phyloP scores from a whole-genome alignment of 495 filamentous ascomycete genomes.

The Podospora didyma region DNA sequence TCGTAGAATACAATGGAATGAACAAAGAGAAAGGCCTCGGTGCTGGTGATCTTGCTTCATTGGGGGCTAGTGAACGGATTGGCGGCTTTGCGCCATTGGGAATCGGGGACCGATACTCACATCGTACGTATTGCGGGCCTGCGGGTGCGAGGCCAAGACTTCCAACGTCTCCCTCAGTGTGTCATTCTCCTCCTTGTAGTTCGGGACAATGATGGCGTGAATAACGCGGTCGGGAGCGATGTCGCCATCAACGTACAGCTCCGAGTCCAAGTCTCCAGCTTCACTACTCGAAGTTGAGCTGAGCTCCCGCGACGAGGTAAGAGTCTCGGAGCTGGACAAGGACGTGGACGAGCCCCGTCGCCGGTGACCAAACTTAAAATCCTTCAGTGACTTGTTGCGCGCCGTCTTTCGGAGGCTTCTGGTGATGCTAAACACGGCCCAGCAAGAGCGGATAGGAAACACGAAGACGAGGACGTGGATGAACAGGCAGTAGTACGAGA shows the following conservation, averaged over 20 bases:
- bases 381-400: slow-evolving; percentile 35
- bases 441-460: slow-evolving; percentile 52
- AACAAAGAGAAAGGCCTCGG: not conserved
- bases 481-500: slow-evolving; percentile 49
- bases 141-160: slow-evolving; percentile 60
- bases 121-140: slow-evolving; percentile 60
- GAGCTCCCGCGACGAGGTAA: slow-evolving; percentile 43
- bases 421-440: slow-evolving; percentile 47
- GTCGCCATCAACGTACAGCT: slow-evolving; percentile 36
- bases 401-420: slow-evolving; percentile 33
- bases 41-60: too few relatives aligned
- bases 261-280: slow-evolving; percentile 40
- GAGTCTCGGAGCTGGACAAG: slow-evolving; percentile 46
- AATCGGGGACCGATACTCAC: slow-evolving; percentile 39
- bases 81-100: too few relatives aligned
- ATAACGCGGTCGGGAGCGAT: slow-evolving; percentile 41
- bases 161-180: slow-evolving; percentile 61
- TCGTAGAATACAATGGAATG: not conserved
- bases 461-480: slow-evolving; percentile 51
- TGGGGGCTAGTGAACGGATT: too few relatives aligned
- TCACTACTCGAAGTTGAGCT: slow-evolving; percentile 46
- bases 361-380: slow-evolving; percentile 40
- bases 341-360: slow-evolving; percentile 48
- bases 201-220: slow-evolving; percentile 64
- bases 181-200: slow-evolving; percentile 65